Conservation (phyloP, 768 basidiomycete species). For the Lactifluus hygrophoroides region DNA sequence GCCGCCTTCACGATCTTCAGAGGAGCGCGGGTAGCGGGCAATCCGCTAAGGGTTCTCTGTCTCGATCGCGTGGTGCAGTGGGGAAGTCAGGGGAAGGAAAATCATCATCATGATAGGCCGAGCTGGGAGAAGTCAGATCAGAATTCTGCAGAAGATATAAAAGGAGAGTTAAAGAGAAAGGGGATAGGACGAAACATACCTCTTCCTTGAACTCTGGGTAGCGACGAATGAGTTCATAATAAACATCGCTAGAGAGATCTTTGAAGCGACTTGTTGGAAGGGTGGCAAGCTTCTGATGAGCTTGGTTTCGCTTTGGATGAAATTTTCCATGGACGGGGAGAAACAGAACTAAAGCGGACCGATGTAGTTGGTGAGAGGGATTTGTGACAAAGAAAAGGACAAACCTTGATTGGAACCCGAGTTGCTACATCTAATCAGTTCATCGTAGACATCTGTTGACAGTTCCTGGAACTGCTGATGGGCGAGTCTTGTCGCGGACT, state of each 20-base stretch:
- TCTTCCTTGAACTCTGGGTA: conserved; percentile 96
- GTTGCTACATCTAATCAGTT: conserved; percentile 72
- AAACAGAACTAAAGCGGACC: conserved; percentile 58
- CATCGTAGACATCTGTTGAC: conserved; percentile 97
- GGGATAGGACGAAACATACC: conserved; percentile 34
- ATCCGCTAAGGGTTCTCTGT: neutral
- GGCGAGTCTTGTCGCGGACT: conserved; percentile 73
- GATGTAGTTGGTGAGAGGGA: neutral
- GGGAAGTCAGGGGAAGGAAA: conserved; percentile 62
- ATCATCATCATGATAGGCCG: conserved; percentile 68
- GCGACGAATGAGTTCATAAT: conserved; percentile 82
- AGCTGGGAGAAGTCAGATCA: conserved; percentile 40
- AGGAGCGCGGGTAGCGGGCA: conserved; percentile 5
- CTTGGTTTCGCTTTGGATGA: conserved; percentile 97
- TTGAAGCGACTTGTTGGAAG: conserved; percentile 83
- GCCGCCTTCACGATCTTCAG: conserved; percentile 11
- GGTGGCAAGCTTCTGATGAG: conserved; percentile 92
- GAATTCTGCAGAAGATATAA: conserved; percentile 25
- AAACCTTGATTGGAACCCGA: conserved; percentile 56
- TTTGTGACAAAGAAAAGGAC: conserved; percentile 15
- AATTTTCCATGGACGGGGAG: conserved; percentile 89
- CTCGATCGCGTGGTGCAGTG: conserved; percentile 28
- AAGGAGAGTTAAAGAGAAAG: conserved; percentile 12
- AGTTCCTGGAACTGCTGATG: conserved; percentile 96
- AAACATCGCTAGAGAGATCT: conserved; percentile 93